These are phyloP conservation scores for Sugiyamaella americana DNA, from an alignment of 805 yeast species.

Conservation along the genomic window DNA sequence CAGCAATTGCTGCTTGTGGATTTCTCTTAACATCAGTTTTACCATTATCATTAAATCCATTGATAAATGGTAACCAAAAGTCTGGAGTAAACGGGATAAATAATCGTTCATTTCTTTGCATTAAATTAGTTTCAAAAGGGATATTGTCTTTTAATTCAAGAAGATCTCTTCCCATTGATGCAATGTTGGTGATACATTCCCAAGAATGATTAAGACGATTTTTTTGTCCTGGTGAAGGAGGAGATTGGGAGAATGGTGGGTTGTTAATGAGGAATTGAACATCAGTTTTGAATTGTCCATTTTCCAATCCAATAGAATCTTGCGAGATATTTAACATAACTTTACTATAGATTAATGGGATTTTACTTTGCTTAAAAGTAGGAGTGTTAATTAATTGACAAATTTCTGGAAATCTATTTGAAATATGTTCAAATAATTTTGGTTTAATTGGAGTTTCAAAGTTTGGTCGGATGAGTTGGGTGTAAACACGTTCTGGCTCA, in stretches of 20 bases:
- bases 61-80: slow-evolving; percentile 35
- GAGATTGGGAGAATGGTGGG: neutral
- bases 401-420: slow-evolving; percentile 27
- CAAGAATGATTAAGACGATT: slow-evolving; percentile 19
- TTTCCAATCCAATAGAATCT: slow-evolving; percentile 1
- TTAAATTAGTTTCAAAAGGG: slow-evolving; percentile 18
- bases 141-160: slow-evolving; percentile 26
- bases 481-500: slow-evolving; percentile 22
- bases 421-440: slow-evolving; percentile 22
- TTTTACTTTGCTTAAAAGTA: slow-evolving; percentile 14
- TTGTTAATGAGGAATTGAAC: slow-evolving; percentile 14
- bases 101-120: slow-evolving; percentile 28
- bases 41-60: slow-evolving; percentile 23
- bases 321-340: slow-evolving; percentile 24
- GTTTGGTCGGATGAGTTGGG: slow-evolving; percentile 32
- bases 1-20: slow-evolving; percentile 29
- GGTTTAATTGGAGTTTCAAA: slow-evolving; percentile 31
- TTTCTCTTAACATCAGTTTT: slow-evolving; percentile 18
- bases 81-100: slow-evolving; percentile 33
- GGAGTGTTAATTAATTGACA: slow-evolving; percentile 15
- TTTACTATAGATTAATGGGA: slow-evolving; percentile 30
- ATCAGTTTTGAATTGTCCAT: slow-evolving; percentile 15
- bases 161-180: slow-evolving; percentile 30
- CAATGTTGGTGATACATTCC: slow-evolving; percentile 30
- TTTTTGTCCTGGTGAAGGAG: slow-evolving; percentile 4